Percentiles rank a stretch among this genome's conserved stretches.
These are phyloP conservation scores for Echria macrotheca DNA, from an alignment of 495 filamentous ascomycete genomes.

Conservation along the genomic window DNA sequence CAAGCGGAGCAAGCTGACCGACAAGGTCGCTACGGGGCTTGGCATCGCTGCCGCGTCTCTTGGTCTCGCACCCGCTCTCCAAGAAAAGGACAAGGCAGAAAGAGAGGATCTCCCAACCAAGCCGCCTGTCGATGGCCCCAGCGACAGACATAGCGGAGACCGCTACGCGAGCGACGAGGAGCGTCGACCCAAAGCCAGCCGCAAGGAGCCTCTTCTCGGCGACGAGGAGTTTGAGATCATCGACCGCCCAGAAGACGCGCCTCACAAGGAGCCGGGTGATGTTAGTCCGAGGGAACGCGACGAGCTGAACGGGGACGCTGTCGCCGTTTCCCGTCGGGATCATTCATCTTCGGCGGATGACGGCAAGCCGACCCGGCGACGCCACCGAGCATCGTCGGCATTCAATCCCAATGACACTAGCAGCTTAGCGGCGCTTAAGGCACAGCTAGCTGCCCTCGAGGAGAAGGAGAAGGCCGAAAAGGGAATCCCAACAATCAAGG, in stretches of 20 bases:
- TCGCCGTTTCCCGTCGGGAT: conserved; percentile 14
- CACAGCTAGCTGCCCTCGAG: conserved; percentile 36
- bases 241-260: conserved; percentile 33
- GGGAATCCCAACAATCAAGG: conserved; percentile 19
- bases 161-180: conserved; percentile 21
- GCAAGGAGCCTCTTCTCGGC: conserved; percentile 25
- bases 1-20: conserved; percentile 23
- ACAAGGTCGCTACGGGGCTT: conserved; percentile 34
- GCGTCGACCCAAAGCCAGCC: conserved; percentile 13
- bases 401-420: conserved; percentile 50
- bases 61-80: conserved; percentile 28
- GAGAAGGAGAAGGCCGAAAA: conserved; percentile 23
- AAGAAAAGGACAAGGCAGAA: conserved; percentile 30
- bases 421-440: conserved; percentile 42
- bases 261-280: conserved; percentile 19
- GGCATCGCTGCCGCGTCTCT: conserved; percentile 34
- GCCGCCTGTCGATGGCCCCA: no score
- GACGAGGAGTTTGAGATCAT: conserved; percentile 35
- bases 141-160: conserved; percentile 13
- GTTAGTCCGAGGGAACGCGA: conserved; percentile 24
- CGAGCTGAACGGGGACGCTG: conserved; percentile 14
- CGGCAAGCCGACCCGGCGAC: conserved; percentile 28
- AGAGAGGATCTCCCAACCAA: conserved; percentile 17
- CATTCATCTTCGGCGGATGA: conserved; percentile 19
- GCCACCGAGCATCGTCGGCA: conserved; percentile 27